A percentile compares a stretch with the other conserved stretches of the same genome.
These are phyloP conservation scores for Metarhizium anisopliae DNA, from an alignment of 2,329 filamentous ascomycete genomes.

Conservation along the genomic window DNA sequence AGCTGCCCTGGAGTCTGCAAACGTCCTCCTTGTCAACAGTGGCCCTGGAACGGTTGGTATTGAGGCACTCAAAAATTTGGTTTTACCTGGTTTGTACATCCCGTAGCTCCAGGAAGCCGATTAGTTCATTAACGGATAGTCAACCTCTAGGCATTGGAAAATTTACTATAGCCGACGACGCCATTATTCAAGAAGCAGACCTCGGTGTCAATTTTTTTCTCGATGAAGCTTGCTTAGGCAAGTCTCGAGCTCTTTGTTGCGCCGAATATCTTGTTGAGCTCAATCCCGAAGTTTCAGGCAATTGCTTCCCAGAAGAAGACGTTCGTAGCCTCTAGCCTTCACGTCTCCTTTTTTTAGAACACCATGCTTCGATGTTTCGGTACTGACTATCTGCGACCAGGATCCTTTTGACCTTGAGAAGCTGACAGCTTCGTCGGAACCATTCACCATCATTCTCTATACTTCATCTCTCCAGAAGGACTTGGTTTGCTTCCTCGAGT, in stretches of 20 bases:
- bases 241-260: constrained; percentile 68
- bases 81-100: constrained; percentile 59
- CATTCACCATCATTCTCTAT: constrained; percentile 48
- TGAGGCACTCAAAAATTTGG: constrained; percentile 94
- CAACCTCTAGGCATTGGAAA: constrained; percentile 60
- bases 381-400: constrained; percentile 6
- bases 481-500: constrained; percentile 34
- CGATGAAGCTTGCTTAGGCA: constrained; percentile 67
- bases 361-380: not conserved
- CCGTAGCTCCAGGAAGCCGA: not conserved
- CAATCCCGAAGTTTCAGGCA: constrained; percentile 83
- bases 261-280: constrained; percentile 73
- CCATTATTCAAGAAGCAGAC: constrained; percentile 68
- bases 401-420: constrained; percentile 25
- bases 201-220: constrained; percentile 97
- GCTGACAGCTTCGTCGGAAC: constrained; percentile 29
- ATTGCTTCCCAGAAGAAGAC: constrained; percentile 49
- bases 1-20: constrained; percentile 78
- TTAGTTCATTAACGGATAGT: not conserved
- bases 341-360: not conserved
- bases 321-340: constrained; percentile 4
- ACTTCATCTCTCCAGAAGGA: constrained; percentile 38
- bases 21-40: constrained; percentile 84
- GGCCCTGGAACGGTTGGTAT: constrained; percentile 80
- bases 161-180: constrained; percentile 83